Evolutionary conservation across 257 asterid species (phyloP).

Genomic region (Penstemon barbatus): DNA sequence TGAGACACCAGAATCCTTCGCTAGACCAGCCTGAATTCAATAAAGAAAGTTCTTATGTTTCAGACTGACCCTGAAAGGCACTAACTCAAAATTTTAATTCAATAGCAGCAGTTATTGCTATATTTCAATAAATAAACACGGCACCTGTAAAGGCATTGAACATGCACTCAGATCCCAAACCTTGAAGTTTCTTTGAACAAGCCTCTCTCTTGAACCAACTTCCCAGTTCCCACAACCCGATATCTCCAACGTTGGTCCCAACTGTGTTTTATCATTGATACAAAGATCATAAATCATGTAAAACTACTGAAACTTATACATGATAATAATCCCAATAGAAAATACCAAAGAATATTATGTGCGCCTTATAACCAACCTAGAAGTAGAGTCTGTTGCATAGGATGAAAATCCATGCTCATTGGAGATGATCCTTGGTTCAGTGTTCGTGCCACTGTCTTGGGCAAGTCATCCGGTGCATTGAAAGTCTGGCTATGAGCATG

Average conservation of each 20-base stretch:
- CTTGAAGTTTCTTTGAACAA: constrained; percentile 70
- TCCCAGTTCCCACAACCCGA: constrained; percentile 92
- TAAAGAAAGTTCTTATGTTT: constrained; percentile 10
- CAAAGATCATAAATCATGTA: constrained; percentile 15
- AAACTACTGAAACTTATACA: constrained; percentile 22
- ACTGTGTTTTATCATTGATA: constrained; percentile 47
- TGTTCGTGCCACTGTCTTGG: constrained; percentile 72
- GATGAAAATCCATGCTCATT: constrained; percentile 98
- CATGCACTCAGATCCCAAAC: constrained; percentile 88
- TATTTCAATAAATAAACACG: constrained; percentile 10
- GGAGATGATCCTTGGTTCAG: constrained; percentile 92
- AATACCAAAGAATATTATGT: constrained; percentile 4
- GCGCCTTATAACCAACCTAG: constrained; percentile 55
- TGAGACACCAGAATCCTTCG: constrained; percentile 79
- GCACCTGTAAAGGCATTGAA: constrained; percentile 80
- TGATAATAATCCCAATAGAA: constrained; percentile 2
- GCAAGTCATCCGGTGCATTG: constrained; percentile 75
- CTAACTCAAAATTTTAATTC: not conserved
- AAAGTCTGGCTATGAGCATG: constrained; percentile 64
- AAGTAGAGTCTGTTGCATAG: constrained; percentile 81
- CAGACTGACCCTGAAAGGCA: constrained; percentile 7
- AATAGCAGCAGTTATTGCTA: not conserved
- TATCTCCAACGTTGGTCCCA: constrained; percentile 91
- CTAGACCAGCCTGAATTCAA: constrained; percentile 62
- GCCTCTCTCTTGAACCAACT: constrained; percentile 78